Percentiles rank a stretch among this genome's conserved stretches.
These are phyloP conservation scores for Pythium oligandrum DNA, from an alignment of 352 stramenopile genomes.

Conservation along the genomic window DNA sequence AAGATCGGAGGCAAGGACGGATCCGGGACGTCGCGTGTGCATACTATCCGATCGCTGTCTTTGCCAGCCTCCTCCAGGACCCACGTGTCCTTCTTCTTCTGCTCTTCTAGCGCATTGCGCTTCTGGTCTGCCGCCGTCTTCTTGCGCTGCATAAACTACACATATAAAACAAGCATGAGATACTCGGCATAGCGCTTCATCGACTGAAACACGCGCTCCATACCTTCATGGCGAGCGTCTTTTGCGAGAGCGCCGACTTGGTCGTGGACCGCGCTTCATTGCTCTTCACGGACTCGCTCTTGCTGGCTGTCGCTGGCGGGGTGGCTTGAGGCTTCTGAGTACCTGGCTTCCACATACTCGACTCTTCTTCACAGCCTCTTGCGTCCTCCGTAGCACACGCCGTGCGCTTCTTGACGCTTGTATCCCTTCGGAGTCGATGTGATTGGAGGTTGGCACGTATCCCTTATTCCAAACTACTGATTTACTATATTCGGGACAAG, in stretches of 20 bases:
- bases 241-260: slow-evolving; percentile 62
- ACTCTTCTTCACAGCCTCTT: neutral
- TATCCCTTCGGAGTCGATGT: neutral
- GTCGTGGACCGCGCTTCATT: slow-evolving; percentile 25
- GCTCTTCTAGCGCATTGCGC: slow-evolving; percentile 39
- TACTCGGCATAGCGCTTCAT: neutral
- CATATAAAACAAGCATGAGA: neutral
- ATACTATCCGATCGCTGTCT: slow-evolving; percentile 37
- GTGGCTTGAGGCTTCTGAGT: slow-evolving; percentile 27
- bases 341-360: slow-evolving; percentile 60
- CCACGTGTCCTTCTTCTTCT: slow-evolving; percentile 64
- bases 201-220: neutral
- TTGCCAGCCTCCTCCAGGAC: slow-evolving; percentile 28
- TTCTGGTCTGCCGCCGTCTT: slow-evolving; percentile 54
- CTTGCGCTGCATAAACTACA: slow-evolving; percentile 86
- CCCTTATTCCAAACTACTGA: neutral
- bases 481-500: slow-evolving; percentile 7
- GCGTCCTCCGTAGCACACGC: too few species aligned
- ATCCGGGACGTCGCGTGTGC: slow-evolving; percentile 54
- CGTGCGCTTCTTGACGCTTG: slow-evolving; percentile 12
- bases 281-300: slow-evolving; percentile 17
- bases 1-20: slow-evolving; percentile 74
- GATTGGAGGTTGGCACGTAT: slow-evolving; percentile 22
- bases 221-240: slow-evolving; percentile 85
- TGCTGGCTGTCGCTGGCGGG: slow-evolving; percentile 3